A percentile compares a stretch with the other conserved stretches of the same genome.
Conservation (phyloP, 2,329 filamentous ascomycete genomes). For the Drechslera avenae region DNA sequence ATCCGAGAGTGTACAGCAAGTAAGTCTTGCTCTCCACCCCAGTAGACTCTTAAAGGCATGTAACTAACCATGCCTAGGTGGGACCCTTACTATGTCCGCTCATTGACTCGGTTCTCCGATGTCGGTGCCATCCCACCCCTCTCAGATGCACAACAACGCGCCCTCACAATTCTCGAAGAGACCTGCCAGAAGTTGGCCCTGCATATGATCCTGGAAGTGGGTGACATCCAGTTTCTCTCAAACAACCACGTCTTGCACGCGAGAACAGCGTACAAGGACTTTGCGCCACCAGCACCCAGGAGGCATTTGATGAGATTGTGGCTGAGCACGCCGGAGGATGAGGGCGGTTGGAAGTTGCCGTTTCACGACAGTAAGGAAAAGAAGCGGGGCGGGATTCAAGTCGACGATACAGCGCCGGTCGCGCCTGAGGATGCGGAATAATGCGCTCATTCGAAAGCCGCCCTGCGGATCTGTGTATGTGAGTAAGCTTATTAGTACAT, state of each 20-base stretch:
- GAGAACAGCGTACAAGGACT: constrained; percentile 77
- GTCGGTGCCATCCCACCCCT: constrained; percentile 74
- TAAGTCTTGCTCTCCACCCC: constrained; percentile 33
- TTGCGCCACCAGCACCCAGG: constrained; percentile 69
- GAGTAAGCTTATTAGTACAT: neutral
- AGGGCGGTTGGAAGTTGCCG: constrained; percentile 84
- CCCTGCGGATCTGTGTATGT: neutral
- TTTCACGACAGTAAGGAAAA: constrained; percentile 81
- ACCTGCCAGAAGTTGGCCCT: constrained; percentile 74
- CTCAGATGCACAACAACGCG: constrained; percentile 70
- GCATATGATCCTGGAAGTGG: constrained; percentile 85
- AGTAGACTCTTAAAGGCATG: neutral
- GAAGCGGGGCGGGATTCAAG: constrained; percentile 88
- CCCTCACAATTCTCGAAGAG: constrained; percentile 72
- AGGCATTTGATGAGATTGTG: constrained; percentile 83
- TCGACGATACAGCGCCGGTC: constrained; percentile 76
- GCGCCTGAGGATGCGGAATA: constrained; percentile 80
- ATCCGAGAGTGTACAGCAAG: constrained; percentile 76
- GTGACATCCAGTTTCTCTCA: constrained; percentile 85
- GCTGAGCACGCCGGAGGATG: constrained; percentile 78
- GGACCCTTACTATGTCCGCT: constrained; percentile 87
- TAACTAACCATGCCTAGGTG: constrained; percentile 54
- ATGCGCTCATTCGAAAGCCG: neutral
- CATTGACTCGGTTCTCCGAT: constrained; percentile 74
- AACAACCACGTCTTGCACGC: constrained; percentile 84